Conservation (phyloP, 1,284 basidiomycete species). For the Ustilago lituana region DNA sequence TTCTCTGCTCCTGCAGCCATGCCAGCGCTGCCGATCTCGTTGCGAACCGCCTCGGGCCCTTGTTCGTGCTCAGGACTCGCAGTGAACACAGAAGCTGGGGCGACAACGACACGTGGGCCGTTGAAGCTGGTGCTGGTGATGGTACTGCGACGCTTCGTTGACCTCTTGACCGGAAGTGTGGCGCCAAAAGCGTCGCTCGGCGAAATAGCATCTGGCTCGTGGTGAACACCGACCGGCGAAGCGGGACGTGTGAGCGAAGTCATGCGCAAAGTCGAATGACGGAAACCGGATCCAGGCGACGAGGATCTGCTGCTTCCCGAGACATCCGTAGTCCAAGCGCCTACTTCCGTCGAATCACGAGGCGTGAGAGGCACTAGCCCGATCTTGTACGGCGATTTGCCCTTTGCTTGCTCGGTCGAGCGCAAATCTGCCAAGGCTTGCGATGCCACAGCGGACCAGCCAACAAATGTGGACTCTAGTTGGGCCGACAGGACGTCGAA, state of each 20-base stretch:
- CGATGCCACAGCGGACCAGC: slow-evolving; percentile 51
- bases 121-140: slow-evolving; percentile 34
- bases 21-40: too few relatives aligned
- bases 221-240: slow-evolving; percentile 14
- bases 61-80: slow-evolving; percentile 20
- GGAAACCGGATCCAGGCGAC: slow-evolving; percentile 19
- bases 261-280: slow-evolving; percentile 19
- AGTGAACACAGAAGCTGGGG: slow-evolving; percentile 5
- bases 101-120: slow-evolving; percentile 9
- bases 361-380: slow-evolving; percentile 51
- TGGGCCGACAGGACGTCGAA: slow-evolving; percentile 52
- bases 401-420: slow-evolving; percentile 48
- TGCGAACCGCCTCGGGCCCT: background rate
- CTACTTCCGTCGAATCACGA: slow-evolving; percentile 26
- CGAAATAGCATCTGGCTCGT: background rate
- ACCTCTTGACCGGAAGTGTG: slow-evolving; percentile 14
- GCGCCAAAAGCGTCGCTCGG: background rate
- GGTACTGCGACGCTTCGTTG: slow-evolving; percentile 36
- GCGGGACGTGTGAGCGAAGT: slow-evolving; percentile 37
- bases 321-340: slow-evolving; percentile 18
- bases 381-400: slow-evolving; percentile 51
- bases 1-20: background rate
- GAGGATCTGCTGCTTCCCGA: slow-evolving; percentile 20
- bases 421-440: slow-evolving; percentile 32
- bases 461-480: slow-evolving; percentile 61